A percentile compares a stretch with the other conserved stretches of the same genome.
These are phyloP conservation scores for Hansfordia pulvinata DNA, from an alignment of 2,329 filamentous ascomycete species.

Conservation along the genomic window DNA sequence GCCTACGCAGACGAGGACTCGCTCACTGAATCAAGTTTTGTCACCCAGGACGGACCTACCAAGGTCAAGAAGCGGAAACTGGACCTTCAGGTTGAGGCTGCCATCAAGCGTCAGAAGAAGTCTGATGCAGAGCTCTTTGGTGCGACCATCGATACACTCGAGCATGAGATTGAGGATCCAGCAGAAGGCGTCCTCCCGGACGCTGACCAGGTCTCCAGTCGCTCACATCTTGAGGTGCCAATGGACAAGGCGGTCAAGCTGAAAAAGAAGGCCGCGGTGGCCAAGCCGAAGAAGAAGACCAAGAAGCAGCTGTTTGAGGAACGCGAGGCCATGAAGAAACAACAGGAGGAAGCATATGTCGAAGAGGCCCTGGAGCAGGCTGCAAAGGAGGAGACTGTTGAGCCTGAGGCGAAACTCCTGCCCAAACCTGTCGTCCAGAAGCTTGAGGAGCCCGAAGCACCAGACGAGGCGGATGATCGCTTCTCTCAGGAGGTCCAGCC, in stretches of 20 bases:
- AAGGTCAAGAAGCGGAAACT: conserved; percentile 61
- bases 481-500: conserved; percentile 34
- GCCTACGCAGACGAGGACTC: conserved; percentile 46
- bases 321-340: conserved; percentile 49
- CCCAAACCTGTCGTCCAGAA: conserved; percentile 7
- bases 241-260: conserved; percentile 26
- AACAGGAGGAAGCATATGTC: conserved; percentile 34
- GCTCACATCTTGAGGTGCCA: conserved; percentile 30
- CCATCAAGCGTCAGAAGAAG: conserved; percentile 71
- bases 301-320: conserved; percentile 28
- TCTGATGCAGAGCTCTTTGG: conserved; percentile 67
- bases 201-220: conserved; percentile 31
- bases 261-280: conserved; percentile 36
- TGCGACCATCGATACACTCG: conserved; percentile 40
- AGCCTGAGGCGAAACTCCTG: conserved; percentile 13
- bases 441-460: conserved; percentile 15
- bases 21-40: conserved; percentile 61
- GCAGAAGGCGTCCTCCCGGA: conserved; percentile 41
- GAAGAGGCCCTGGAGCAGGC: conserved; percentile 26
- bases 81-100: conserved; percentile 51
- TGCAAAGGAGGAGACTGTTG: conserved; percentile 18
- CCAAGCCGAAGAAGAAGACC: conserved; percentile 43
- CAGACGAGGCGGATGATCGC: conserved; percentile 25
- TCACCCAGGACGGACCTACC: conserved; percentile 39
- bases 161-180: conserved; percentile 31